Percentiles rank a stretch among this genome's conserved stretches.
These are phyloP conservation scores for Sporobolus alterniflorus DNA, from an alignment of 202 grass and related monocot species.

Conservation along the genomic window DNA sequence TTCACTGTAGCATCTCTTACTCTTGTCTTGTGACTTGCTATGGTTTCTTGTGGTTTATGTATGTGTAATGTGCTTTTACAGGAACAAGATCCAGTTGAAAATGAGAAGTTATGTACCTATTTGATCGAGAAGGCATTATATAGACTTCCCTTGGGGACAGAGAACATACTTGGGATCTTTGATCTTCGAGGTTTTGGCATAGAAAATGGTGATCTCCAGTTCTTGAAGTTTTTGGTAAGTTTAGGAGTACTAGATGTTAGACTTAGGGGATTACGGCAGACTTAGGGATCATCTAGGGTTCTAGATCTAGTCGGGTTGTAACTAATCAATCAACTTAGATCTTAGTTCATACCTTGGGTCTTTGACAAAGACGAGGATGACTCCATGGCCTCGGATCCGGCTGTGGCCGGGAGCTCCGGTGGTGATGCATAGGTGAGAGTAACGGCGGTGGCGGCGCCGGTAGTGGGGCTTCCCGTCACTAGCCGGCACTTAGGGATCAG, in stretches of 20 bases:
- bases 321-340: too few relatives aligned
- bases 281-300: too few relatives aligned
- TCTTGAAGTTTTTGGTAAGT: constrained; percentile 94
- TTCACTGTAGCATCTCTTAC: constrained; percentile 1
- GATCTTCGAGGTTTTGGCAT: constrained; percentile 69
- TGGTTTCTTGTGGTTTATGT: constrained; percentile 1
- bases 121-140: constrained; percentile 84
- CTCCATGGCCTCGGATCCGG: too few relatives aligned
- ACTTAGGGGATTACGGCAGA: too few relatives aligned
- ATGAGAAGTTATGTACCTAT: constrained; percentile 83
- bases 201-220: constrained; percentile 83
- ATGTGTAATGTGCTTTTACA: constrained; percentile 47
- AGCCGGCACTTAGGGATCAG: too few relatives aligned
- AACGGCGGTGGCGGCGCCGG: too few relatives aligned
- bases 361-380: too few relatives aligned
- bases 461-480: too few relatives aligned
- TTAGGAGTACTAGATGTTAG: neutral
- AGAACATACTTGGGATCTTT: constrained; percentile 87
- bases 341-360: too few relatives aligned
- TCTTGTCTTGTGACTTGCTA: neutral
- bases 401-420: too few relatives aligned
- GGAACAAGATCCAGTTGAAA: constrained; percentile 70
- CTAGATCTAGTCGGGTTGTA: too few relatives aligned
- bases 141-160: constrained; percentile 64
- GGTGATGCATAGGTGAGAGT: too few relatives aligned